Evolutionary conservation across 352 stramenopile genomes (phyloP), one percentile per base, ranked within the genome.

Genomic region (Phytophthora meadii): DNA sequence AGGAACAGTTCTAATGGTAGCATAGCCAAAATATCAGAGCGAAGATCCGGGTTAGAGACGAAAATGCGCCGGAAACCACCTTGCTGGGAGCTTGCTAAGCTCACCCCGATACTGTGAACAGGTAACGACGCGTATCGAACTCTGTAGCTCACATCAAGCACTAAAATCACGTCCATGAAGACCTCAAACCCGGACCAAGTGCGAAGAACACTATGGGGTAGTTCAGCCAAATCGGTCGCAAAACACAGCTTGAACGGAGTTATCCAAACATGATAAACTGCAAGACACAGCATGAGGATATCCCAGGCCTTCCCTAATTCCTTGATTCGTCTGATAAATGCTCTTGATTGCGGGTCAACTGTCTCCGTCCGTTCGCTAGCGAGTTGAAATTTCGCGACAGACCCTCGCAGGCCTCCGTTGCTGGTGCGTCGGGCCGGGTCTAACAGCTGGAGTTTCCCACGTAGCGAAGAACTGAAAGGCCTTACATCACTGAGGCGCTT

Each of bases 221-320:
- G 45, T 15, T 72, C 37, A 7, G 65, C 50, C 2, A 93, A 49
- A 34, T 90, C 81, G 5, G 81, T 64, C 17, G 72, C 68, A 25
- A 89, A 91, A 37, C 69, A 85, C 1, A 86, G 70, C 36, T 91
- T 93, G 46, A 89, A 77, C 0, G 81, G 81, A n/a, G 69, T 77
- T 15, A 76, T 47, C 4, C 76, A 42, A 14, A 74, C 36, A 34
- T 81, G 68, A 49, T 90, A 92, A 4, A 86, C 28, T 0, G 73
- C 65, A 17, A 88, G 57, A 8, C 72, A 15, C 10, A 90, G 60
- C 69, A 89, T 79, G 4, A 74, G 4, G 0, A 86, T 54, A 34
- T 89, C 81, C 83, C 83, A 92, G 9, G 59, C 12, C 39, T 79
- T 81, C 6, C 74, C 73, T 8, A 82, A 27, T 11, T 70, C 55